Evolutionary conservation across 257 asterid species (phyloP).

Genomic region (Plantago ovata): DNA sequence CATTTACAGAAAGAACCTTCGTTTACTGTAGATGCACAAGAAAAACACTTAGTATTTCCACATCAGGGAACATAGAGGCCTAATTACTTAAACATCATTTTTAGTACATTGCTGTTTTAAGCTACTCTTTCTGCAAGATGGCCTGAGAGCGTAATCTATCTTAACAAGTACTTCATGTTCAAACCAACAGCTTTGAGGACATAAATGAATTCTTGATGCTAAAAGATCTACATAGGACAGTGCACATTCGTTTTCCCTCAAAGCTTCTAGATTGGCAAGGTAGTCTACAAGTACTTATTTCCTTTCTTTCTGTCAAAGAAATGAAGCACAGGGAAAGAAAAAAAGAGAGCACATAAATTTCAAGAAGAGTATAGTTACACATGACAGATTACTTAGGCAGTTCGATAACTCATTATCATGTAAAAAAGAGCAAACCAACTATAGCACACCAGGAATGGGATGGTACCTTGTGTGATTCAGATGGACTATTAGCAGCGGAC

Average conservation of each 20-base stretch:
- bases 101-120: neutral
- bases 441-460: slow-evolving; percentile 15
- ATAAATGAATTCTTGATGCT: neutral
- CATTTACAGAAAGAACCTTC: neutral
- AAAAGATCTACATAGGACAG: neutral
- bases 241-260: neutral
- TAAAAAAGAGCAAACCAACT: neutral
- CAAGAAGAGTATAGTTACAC: too few species aligned
- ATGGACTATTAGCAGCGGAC: slow-evolving; percentile 26
- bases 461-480: slow-evolving; percentile 40
- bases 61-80: too few species aligned
- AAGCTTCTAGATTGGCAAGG: neutral
- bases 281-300: neutral
- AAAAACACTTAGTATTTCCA: too few species aligned
- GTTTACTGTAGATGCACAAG: neutral
- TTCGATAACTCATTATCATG: neutral
- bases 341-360: too few species aligned
- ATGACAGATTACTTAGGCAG: too few species aligned
- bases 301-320: too few species aligned
- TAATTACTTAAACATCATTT: neutral
- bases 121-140: neutral
- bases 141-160: neutral
- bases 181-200: neutral
- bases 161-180: neutral
- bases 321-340: too few species aligned